Evolutionary conservation across 768 basidiomycete genomes (phyloP), one percentile per base, ranked within the genome.

Genomic region (Obba rivulosa): DNA sequence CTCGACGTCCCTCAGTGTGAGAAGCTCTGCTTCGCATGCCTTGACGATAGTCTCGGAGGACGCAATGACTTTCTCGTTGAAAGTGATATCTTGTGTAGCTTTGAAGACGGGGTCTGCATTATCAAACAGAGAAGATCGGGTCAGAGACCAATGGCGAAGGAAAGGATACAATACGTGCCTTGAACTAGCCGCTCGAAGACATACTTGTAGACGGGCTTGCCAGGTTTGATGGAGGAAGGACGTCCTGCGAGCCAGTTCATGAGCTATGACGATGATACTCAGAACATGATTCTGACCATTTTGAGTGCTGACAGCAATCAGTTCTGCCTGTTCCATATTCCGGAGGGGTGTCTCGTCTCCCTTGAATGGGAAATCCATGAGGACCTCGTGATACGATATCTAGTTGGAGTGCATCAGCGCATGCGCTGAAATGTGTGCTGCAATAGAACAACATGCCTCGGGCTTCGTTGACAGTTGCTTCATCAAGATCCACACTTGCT

Each of bases 301-400:
- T 17, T 74, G 64, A 5, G 87, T 90, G 7, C 76, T 76, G 40
- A 99, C 85, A 1, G 83, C 72, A 51, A 99, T 90, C 43, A 98
- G 65, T 68, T 91, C 94, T 4, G 85, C 83, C 52, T 90, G 85
- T 62, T 97, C 95, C 81, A 98, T 84, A 23, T 76, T 79, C 52
- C 90, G 77, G 46, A 98, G 61, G 2, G 89, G 74, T 16, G 72
- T 69, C 60, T 95, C 93, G 54, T 93, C 84, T n/a, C 87, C 90
- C 62, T 92, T 93, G 79, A 94, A 96, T 0, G 89, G 91, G 61
- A 85, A 85, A 43, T 90, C 85, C 43, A 87, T 66, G 45, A 98
- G 68, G 3, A 89, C 71, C 18, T 91, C 82, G 46, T 92, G 79
- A 63, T 97, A 97, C 9, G 88, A 75, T 8, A 91, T 67, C 90